Evolutionary conservation across 1,284 basidiomycete species (phyloP).

Genomic region (Moesziomyces sp.): DNA sequence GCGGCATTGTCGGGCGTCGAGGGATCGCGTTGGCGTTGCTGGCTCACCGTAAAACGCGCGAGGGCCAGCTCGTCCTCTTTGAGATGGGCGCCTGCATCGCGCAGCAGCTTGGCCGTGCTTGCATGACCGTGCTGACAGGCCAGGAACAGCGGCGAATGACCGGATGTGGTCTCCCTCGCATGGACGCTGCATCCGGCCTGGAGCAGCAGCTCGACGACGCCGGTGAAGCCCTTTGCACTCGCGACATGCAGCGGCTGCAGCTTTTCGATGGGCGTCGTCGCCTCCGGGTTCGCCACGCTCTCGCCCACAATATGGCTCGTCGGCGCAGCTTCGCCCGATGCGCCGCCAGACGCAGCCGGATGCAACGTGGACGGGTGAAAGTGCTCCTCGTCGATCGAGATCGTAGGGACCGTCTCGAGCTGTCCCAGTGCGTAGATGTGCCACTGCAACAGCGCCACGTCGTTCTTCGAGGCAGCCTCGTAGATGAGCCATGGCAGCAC

Average conservation of each 20-base stretch:
- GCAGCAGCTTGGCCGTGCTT: slow-evolving; percentile 50
- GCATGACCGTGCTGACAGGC: slow-evolving; percentile 60
- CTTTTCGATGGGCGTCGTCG: slow-evolving; percentile 40
- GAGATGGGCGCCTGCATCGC: slow-evolving; percentile 63
- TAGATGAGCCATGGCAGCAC: slow-evolving; percentile 49
- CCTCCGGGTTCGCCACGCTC: slow-evolving; percentile 1
- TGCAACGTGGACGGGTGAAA: slow-evolving; percentile 39
- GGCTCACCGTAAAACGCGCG: slow-evolving; percentile 24
- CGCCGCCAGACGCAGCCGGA: slow-evolving; percentile 4
- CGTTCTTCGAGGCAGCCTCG: slow-evolving; percentile 37
- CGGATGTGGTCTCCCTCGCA: slow-evolving; percentile 75
- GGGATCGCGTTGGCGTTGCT: not conserved
- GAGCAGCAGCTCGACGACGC: slow-evolving; percentile 75
- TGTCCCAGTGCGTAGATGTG: slow-evolving; percentile 41
- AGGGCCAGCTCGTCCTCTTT: slow-evolving; percentile 54
- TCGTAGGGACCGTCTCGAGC: slow-evolving; percentile 32
- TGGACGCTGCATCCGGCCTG: slow-evolving; percentile 87
- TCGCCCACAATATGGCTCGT: slow-evolving; percentile 9
- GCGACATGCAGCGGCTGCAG: slow-evolving; percentile 82
- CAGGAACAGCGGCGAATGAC: slow-evolving; percentile 77
- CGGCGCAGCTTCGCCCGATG: slow-evolving; percentile 8
- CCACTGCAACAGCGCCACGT: slow-evolving; percentile 40
- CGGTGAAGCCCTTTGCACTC: slow-evolving; percentile 76
- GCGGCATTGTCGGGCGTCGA: not conserved
- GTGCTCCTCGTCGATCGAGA: slow-evolving; percentile 35